Base-by-base conservation (phyloP, 202 grass and related monocot genomes). In the Carex arenaria region DNA sequence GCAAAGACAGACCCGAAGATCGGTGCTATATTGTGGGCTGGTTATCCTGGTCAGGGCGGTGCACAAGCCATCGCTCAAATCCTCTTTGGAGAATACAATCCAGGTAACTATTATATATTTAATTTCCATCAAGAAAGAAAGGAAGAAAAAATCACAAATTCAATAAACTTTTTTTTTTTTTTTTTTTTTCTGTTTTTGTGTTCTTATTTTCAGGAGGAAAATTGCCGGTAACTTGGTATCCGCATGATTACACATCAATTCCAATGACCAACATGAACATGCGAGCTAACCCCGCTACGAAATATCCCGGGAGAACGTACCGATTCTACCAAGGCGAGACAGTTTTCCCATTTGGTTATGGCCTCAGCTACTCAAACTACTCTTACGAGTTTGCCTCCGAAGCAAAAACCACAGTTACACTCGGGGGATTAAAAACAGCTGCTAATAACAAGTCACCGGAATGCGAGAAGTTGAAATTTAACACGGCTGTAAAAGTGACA, bases 1-100 rank as follows among this genome's bases (percentile, higher is more conserved):
- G 92, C 94, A 11, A 92, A 97, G 90, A 20, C 34, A 0, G 89
- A 94, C 22, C 69, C 88, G 18, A 94, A 90, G 78, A 91, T 97
- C 0, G 92, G 94, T 2, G 88, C 87, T 51, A 92, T 97, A 36
- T 80, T 85, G 54, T 67, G 18, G 28, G 36, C 62, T 72, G 85
- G 31, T 60, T 92, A 84, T 19, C 79, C 49, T 57, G 85, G 73
- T 67, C 76, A 64, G 67, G 76, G 59, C 55, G 68, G 90, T 13
- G 80, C 71, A 71, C 36, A 49, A 49, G 71, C 62, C 23, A 93
- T 82, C 28, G 53, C 86, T 56, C 86, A 72, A 65, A 38, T 87
- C 22, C 83, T 88, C 32, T 88, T 88, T 32, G 86, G 86, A 63
- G 42, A 85, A 57, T 67, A 90, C 53, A 90, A 88, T 64, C 82